Percentiles rank a stretch among this genome's conserved stretches.
Evolutionary conservation across 495 filamentous ascomycete species (phyloP).

Genomic region (Podospora conica): DNA sequence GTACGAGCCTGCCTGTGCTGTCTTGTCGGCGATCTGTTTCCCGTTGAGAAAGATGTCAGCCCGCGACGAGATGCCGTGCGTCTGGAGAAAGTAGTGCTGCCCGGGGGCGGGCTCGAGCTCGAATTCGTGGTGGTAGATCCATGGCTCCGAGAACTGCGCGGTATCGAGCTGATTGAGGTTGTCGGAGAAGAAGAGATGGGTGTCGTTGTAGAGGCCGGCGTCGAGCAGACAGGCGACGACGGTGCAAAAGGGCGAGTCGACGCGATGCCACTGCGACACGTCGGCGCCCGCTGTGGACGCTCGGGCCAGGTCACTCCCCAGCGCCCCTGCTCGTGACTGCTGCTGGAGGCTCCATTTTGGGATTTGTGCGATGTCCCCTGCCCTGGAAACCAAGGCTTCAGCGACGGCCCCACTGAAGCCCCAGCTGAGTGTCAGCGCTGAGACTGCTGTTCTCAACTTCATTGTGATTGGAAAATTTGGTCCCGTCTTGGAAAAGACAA

Average conservation of each 20-base stretch:
- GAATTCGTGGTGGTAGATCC: slow-evolving; percentile 58
- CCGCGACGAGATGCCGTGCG: slow-evolving; percentile 54
- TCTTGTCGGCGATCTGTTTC: slow-evolving; percentile 40
- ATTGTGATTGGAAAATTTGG: not conserved
- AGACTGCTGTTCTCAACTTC: not conserved
- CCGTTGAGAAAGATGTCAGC: slow-evolving; percentile 60
- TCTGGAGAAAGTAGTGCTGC: slow-evolving; percentile 48
- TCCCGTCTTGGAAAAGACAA: not conserved
- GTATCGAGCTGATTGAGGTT: slow-evolving; percentile 42
- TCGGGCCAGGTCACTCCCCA: not conserved
- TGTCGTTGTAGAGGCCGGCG: slow-evolving; percentile 49
- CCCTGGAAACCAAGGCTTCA: not conserved
- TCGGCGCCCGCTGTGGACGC: slow-evolving; percentile 31
- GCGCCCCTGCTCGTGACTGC: not conserved
- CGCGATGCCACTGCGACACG: slow-evolving; percentile 48
- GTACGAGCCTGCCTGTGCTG: slow-evolving; percentile 51
- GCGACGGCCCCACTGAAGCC: not conserved
- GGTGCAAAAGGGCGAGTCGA: slow-evolving; percentile 44
- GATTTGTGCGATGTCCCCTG: not conserved
- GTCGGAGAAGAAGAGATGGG: slow-evolving; percentile 52
- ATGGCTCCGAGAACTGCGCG: slow-evolving; percentile 48
- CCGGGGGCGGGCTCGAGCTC: slow-evolving; percentile 29
- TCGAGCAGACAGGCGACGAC: slow-evolving; percentile 54
- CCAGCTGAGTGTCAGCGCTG: not conserved
- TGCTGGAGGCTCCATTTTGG: not conserved